Evolutionary conservation across 768 basidiomycete species (phyloP).

Genomic region (Candolleomyces eurysporus): DNA sequence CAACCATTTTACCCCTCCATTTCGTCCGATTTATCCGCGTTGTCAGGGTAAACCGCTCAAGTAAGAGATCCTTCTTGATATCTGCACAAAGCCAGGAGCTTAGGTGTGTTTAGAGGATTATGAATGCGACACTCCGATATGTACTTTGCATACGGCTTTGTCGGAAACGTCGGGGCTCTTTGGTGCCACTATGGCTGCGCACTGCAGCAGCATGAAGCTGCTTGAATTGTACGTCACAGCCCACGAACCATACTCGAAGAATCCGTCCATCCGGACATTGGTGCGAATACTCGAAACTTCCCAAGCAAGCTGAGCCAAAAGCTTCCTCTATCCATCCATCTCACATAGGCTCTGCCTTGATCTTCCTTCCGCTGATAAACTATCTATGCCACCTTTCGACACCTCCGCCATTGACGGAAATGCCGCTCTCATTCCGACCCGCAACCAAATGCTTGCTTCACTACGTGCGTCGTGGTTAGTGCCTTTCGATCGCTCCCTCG

Average conservation of each 20-base stretch:
- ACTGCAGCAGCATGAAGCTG: slow-evolving; percentile 6
- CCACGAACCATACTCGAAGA: background rate
- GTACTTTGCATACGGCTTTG: background rate
- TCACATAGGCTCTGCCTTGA: background rate
- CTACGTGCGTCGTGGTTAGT: background rate
- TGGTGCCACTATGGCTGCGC: background rate
- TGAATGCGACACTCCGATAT: too few species aligned
- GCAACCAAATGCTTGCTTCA: too few species aligned
- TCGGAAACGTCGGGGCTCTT: background rate
- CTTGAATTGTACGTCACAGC: background rate
- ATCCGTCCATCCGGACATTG: background rate
- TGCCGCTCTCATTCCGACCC: background rate
- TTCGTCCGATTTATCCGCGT: too few species aligned
- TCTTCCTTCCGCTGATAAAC: background rate
- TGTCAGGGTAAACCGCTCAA: too few species aligned
- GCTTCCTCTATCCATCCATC: too few species aligned
- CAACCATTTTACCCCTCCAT: too few species aligned
- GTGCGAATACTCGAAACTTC: background rate
- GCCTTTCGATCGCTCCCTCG: background rate
- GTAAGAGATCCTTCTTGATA: too few species aligned
- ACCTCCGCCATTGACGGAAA: background rate
- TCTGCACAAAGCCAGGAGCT: too few species aligned
- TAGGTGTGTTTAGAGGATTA: too few species aligned
- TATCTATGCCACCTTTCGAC: background rate
- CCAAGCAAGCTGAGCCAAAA: background rate